Evolutionary conservation across 225 moss, liverwort and hornwort species (phyloP).

Genomic region (Polytrichum commune): DNA sequence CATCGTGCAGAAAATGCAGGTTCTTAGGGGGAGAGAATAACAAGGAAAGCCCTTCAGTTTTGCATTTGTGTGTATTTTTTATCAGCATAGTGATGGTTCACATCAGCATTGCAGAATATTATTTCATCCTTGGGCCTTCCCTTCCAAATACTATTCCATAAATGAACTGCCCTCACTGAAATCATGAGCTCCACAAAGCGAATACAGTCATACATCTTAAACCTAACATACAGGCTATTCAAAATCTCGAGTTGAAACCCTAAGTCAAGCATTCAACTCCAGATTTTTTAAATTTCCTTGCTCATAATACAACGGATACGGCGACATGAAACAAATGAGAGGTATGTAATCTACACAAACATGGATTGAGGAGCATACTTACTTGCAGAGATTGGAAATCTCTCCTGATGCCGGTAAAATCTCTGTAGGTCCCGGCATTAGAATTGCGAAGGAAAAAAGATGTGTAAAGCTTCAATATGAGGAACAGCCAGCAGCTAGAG

Average conservation of each 20-base stretch:
- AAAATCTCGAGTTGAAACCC: neutral
- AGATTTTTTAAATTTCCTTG: neutral
- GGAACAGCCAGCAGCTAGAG: too few relatives aligned
- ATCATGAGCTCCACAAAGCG: neutral
- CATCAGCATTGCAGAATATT: constrained; percentile 1
- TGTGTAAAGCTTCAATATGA: too few relatives aligned
- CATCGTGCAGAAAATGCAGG: too few relatives aligned
- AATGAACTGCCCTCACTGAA: too few relatives aligned
- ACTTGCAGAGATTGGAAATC: neutral
- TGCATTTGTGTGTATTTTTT: neutral
- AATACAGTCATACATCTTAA: neutral
- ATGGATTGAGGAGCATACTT: neutral
- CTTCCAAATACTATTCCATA: too few relatives aligned
- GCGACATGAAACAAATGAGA: neutral
- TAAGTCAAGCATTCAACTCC: neutral
- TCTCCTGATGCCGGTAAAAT: neutral
- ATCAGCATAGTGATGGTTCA: constrained; percentile 1
- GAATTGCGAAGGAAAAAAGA: neutral
- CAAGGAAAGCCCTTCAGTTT: too few relatives aligned
- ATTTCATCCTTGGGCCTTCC: too few relatives aligned
- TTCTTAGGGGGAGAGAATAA: too few relatives aligned
- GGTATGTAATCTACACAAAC: too few relatives aligned
- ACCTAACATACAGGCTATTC: neutral
- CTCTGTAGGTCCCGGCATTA: neutral
- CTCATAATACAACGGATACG: neutral